Conservation (phyloP, 2,329 filamentous ascomycete genomes). For the Fusarium tjaetaba region DNA sequence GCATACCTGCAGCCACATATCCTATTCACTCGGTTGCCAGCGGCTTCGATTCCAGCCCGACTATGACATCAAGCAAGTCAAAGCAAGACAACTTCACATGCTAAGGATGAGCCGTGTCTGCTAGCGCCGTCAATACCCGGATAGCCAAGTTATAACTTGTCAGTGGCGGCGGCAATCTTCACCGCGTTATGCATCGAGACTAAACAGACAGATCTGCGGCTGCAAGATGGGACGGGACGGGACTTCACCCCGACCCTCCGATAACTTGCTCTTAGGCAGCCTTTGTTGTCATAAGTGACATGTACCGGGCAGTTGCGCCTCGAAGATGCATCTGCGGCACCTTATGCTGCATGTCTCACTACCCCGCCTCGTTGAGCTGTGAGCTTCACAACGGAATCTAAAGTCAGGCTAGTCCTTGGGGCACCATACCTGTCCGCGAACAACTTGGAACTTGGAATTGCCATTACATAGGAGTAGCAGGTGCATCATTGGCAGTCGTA, state of each 20-base stretch:
- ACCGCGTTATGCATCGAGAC: neutral
- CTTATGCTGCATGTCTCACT: neutral
- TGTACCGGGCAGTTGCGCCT: neutral
- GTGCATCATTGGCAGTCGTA: too few relatives aligned
- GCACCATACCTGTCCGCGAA: too few relatives aligned
- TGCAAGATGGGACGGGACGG: neutral
- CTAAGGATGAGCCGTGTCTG: fast-evolving
- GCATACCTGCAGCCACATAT: neutral
- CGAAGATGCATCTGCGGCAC: fast-evolving
- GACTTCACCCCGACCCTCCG: neutral
- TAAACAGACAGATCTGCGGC: neutral
- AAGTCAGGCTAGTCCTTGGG: too few relatives aligned
- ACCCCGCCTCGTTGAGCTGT: neutral
- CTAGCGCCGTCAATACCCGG: neutral
- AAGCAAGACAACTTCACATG: neutral
- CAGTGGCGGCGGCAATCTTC: neutral
- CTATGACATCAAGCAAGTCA: too few relatives aligned
- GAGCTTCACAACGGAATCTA: too few relatives aligned
- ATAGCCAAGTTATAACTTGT: fast-evolving
- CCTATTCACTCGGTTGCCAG: neutral
- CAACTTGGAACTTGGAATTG: too few relatives aligned
- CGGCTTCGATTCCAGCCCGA: fast-evolving
- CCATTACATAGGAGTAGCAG: too few relatives aligned
- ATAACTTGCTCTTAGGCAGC: too few relatives aligned
- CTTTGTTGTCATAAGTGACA: neutral